Evolutionary conservation across 1,139 yeast species (phyloP).

Genomic region (Nakaseomyces nivariensis): DNA sequence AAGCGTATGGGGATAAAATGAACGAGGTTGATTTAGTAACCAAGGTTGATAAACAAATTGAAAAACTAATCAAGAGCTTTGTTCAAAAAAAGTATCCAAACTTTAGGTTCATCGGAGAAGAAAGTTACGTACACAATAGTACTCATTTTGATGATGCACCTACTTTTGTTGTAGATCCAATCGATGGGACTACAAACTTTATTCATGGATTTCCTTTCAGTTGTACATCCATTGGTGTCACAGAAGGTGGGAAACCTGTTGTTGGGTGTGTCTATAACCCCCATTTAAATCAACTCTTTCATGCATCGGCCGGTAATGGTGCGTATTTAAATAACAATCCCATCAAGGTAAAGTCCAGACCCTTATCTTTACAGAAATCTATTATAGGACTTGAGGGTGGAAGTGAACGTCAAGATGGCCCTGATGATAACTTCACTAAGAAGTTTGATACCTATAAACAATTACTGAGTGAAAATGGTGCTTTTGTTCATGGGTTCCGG

Average conservation of each 20-base stretch:
- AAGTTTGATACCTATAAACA: constrained; percentile 39
- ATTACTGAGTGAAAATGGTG: constrained; percentile 37
- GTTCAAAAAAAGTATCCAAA: constrained; percentile 36
- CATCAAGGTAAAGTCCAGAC: constrained; percentile 20
- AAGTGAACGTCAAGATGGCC: constrained; percentile 39
- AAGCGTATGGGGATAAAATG: constrained; percentile 42
- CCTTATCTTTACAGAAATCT: constrained; percentile 39
- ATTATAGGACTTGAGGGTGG: constrained; percentile 50
- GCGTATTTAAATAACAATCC: constrained; percentile 38
- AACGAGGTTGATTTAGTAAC: constrained; percentile 53
- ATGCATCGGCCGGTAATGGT: constrained; percentile 45
- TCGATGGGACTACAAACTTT: constrained; percentile 56
- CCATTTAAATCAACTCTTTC: constrained; percentile 39
- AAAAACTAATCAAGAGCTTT: constrained; percentile 34
- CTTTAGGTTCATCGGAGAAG: constrained; percentile 49
- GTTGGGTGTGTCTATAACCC: constrained; percentile 59
- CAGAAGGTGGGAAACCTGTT: constrained; percentile 37
- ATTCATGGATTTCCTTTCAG: constrained; percentile 49
- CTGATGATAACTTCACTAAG: constrained; percentile 36
- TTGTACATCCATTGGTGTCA: constrained; percentile 48
- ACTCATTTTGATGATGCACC: constrained; percentile 40
- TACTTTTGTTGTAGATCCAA: constrained; percentile 54
- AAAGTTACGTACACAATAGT: constrained; percentile 39
- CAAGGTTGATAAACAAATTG: constrained; percentile 47
- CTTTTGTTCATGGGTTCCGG: constrained; percentile 48